Evolutionary conservation across 441 rosid species (phyloP).

Genomic region (Adansonia madagascariensis): DNA sequence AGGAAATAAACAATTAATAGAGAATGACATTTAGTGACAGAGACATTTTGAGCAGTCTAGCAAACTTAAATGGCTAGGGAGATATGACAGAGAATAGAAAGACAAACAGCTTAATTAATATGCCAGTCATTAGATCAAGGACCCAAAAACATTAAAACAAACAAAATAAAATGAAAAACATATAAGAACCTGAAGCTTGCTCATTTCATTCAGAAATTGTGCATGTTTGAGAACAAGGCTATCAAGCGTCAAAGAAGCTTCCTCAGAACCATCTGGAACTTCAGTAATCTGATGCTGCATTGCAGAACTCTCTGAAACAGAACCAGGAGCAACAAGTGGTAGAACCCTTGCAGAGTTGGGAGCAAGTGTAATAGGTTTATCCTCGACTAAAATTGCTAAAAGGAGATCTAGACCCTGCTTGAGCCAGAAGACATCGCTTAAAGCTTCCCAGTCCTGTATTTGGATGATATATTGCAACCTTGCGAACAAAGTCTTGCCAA

Average conservation of each 20-base stretch:
- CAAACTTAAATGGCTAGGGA: neutral
- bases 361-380: conserved; percentile 89
- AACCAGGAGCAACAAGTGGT: conserved; percentile 59
- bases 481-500: conserved; percentile 71
- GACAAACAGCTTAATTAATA: neutral
- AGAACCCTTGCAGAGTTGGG: conserved; percentile 92
- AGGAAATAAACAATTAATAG: conserved; percentile 1
- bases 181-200: conserved; percentile 85
- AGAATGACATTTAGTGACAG: neutral
- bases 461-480: conserved; percentile 89
- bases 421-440: conserved; percentile 99
- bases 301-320: conserved; percentile 62
- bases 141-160: neutral
- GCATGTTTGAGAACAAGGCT: conserved; percentile 79
- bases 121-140: neutral
- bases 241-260: conserved; percentile 72
- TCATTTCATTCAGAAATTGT: conserved; percentile 77
- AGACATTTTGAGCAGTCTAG: conserved; percentile 1
- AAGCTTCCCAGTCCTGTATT: conserved; percentile 96
- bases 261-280: conserved; percentile 67
- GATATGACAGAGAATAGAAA: neutral
- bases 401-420: conserved; percentile 99
- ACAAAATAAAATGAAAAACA: neutral
- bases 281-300: conserved; percentile 60
- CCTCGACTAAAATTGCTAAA: conserved; percentile 84